Conservation (phyloP, 2,329 filamentous ascomycete species). For the Trichophyton equinum region DNA sequence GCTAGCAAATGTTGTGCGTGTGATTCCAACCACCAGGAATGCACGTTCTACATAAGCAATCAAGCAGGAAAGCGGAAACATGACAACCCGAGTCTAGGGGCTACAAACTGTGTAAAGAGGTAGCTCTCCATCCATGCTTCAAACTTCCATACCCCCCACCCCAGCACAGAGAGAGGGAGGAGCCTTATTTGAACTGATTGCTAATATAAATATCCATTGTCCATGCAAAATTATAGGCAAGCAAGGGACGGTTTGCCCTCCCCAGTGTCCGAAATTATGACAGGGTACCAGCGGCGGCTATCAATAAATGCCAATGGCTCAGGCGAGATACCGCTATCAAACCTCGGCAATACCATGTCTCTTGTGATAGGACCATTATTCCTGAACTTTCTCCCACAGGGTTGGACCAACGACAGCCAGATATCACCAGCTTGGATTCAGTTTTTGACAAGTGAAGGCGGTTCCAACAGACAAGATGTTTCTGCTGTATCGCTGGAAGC, state of each 20-base stretch:
- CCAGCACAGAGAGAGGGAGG: background rate
- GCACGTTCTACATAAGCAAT: slow-evolving; percentile 27
- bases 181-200: background rate
- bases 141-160: background rate
- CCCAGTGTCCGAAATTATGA: background rate
- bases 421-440: slow-evolving; percentile 27
- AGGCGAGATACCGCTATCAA: slow-evolving; percentile 14
- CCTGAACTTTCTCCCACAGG: slow-evolving; percentile 29
- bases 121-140: slow-evolving; percentile 14
- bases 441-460: slow-evolving; percentile 27
- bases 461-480: slow-evolving; percentile 28
- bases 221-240: slow-evolving; percentile 6
- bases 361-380: slow-evolving; percentile 32
- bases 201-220: background rate
- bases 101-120: slow-evolving; percentile 26
- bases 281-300: background rate
- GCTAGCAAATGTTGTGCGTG: slow-evolving; percentile 35
- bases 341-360: slow-evolving; percentile 33
- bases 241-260: slow-evolving; percentile 2
- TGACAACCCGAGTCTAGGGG: slow-evolving; percentile 20
- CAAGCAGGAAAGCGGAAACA: slow-evolving; percentile 31
- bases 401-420: slow-evolving; percentile 29
- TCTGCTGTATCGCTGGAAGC: slow-evolving; percentile 26
- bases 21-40: slow-evolving; percentile 34
- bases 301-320: background rate